Evolutionary conservation across 768 basidiomycete species (phyloP).

Genomic region (Termitomyces sp.): DNA sequence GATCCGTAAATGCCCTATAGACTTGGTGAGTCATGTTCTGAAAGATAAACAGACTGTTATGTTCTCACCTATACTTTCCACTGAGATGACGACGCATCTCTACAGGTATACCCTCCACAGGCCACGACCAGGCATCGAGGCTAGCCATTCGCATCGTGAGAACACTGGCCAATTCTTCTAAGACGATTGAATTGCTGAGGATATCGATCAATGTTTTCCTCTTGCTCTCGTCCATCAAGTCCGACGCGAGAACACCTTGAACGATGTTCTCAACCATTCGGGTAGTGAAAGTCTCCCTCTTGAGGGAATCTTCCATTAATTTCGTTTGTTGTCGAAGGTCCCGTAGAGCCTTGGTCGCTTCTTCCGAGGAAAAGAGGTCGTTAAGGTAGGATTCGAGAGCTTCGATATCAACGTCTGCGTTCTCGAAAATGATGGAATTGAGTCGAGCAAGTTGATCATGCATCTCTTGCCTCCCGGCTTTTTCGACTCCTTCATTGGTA

Average conservation of each 20-base stretch:
- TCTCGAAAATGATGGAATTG: slow-evolving; percentile 39
- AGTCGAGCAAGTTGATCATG: slow-evolving; percentile 31
- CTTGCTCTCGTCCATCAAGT: slow-evolving; percentile 40
- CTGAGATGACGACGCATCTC: slow-evolving; percentile 48
- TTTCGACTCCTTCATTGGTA: slow-evolving; percentile 21
- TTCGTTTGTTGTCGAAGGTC: slow-evolving; percentile 29
- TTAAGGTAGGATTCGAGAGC: slow-evolving; percentile 35
- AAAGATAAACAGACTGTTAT: not conserved
- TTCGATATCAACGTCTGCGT: slow-evolving; percentile 30
- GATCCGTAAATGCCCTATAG: slow-evolving; percentile 44
- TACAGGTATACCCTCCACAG: slow-evolving; percentile 36
- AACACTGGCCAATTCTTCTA: slow-evolving; percentile 43
- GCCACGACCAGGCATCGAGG: slow-evolving; percentile 44
- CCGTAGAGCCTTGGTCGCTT: slow-evolving; percentile 28
- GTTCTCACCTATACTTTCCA: slow-evolving; percentile 42
- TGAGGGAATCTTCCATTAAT: slow-evolving; percentile 27
- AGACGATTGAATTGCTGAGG: slow-evolving; percentile 33
- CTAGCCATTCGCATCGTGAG: slow-evolving; percentile 44
- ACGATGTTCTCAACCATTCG: slow-evolving; percentile 32
- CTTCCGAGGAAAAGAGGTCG: slow-evolving; percentile 34
- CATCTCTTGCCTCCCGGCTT: slow-evolving; percentile 40
- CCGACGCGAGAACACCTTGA: slow-evolving; percentile 32
- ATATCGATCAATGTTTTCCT: slow-evolving; percentile 41
- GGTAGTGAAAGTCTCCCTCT: slow-evolving; percentile 22
- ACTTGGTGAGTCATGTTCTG: not conserved